Evolutionary conservation across 768 basidiomycete species (phyloP).

Genomic region (Kwoniella sp.): DNA sequence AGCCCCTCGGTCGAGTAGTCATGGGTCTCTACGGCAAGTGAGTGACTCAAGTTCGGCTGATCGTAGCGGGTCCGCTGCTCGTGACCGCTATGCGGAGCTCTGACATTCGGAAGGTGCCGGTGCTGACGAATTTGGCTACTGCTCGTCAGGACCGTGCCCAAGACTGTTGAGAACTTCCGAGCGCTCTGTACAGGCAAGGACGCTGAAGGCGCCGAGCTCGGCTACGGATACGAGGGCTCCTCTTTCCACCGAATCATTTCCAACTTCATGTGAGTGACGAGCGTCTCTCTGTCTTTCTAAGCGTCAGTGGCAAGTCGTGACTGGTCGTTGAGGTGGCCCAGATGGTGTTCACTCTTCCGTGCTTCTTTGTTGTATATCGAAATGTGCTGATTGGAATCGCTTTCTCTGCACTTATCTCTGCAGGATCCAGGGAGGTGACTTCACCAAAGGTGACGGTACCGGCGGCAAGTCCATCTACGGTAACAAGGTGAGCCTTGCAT

Average conservation of each 20-base stretch:
- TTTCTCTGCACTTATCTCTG: no score
- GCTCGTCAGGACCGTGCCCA: conserved; percentile 76
- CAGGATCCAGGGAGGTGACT: conserved; percentile 88
- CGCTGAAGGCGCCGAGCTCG: conserved; percentile 75
- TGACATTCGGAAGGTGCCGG: neutral
- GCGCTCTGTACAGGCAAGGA: conserved; percentile 81
- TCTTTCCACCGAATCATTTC: conserved; percentile 97
- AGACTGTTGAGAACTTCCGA: conserved; percentile 95
- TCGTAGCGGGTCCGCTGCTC: neutral
- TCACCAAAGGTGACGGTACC: conserved; percentile 62
- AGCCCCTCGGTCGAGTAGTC: conserved; percentile 78
- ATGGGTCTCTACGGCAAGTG: conserved; percentile 91
- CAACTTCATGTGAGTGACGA: conserved; percentile 69
- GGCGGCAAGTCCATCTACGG: conserved; percentile 50
- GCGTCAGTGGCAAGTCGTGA: no score
- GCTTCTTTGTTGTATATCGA: no score
- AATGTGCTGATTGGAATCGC: neutral
- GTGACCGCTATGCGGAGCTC: neutral
- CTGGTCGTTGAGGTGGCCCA: no score
- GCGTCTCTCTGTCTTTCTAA: neutral
- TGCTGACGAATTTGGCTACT: conserved; percentile 1
- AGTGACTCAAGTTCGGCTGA: conserved; percentile 22
- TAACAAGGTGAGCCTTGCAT: conserved; percentile 56
- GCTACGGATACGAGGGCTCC: conserved; percentile 91
- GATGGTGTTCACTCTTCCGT: no score